Percentiles rank a stretch among this genome's conserved stretches.
Conservation (phyloP, 495 filamentous ascomycete species). For the Penicillium goetzii region DNA sequence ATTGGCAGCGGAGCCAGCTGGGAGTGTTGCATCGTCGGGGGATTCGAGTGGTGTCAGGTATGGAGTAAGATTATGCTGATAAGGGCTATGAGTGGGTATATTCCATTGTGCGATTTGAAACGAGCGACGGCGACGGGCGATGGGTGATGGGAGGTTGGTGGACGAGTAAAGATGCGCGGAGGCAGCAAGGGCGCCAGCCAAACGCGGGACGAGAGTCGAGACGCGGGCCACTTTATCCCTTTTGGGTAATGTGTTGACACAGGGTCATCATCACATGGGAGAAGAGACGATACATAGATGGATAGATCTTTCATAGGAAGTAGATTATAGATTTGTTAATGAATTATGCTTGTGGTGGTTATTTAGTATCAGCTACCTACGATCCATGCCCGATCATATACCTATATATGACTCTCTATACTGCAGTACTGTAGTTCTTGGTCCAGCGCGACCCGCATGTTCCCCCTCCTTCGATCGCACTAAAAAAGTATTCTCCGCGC, state of each 20-base stretch:
- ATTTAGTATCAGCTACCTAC: too few relatives aligned
- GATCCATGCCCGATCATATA: too few relatives aligned
- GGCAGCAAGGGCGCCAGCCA: conserved; percentile 17
- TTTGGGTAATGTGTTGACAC: conserved; percentile 50
- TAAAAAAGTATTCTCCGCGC: conserved; percentile 10
- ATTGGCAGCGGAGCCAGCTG: conserved; percentile 85
- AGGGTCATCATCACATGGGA: not conserved
- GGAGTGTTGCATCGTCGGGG: conserved; percentile 64
- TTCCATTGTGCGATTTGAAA: conserved; percentile 8
- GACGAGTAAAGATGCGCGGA: conserved; percentile 15
- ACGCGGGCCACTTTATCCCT: conserved; percentile 54
- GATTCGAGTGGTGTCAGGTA: not conserved
- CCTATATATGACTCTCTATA: not conserved
- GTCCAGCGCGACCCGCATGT: conserved; percentile 18
- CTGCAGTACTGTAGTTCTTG: not conserved
- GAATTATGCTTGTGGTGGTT: too few relatives aligned
- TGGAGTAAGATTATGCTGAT: conserved; percentile 7
- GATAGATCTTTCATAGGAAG: not conserved
- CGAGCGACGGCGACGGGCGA: conserved; percentile 9
- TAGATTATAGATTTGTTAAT: not conserved
- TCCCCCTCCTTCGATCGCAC: conserved; percentile 17
- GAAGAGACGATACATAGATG: not conserved
- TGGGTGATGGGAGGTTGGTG: conserved; percentile 10
- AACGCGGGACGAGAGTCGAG: conserved; percentile 29
- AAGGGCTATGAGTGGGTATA: conserved; percentile 3